A percentile compares a stretch with the other conserved stretches of the same genome.
Conservation (phyloP, 1,284 basidiomycete genomes). For the Malassezia pachydermatis region DNA sequence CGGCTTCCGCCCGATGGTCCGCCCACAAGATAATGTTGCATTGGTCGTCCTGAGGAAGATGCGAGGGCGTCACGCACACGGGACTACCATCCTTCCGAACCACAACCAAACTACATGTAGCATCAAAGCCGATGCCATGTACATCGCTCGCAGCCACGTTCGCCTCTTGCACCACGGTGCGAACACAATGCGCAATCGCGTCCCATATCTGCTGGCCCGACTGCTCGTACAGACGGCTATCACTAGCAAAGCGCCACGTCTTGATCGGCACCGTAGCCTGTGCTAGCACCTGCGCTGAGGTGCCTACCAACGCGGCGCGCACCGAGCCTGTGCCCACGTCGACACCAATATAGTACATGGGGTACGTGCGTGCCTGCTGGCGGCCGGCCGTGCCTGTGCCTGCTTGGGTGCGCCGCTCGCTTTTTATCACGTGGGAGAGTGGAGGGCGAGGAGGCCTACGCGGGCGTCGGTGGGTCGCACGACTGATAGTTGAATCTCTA, state of each 20-base stretch:
- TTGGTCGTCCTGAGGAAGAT: conserved; percentile 23
- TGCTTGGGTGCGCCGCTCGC: too few species aligned
- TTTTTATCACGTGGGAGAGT: neutral
- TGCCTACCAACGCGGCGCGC: conserved; percentile 69
- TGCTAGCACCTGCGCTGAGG: conserved; percentile 66
- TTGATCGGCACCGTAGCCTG: conserved; percentile 66
- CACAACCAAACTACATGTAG: conserved; percentile 90
- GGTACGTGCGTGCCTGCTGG: neutral
- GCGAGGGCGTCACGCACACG: conserved; percentile 66
- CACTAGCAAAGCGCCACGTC: conserved; percentile 71
- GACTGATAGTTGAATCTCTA: too few species aligned
- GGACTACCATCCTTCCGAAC: conserved; percentile 61
- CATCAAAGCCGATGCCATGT: conserved; percentile 89
- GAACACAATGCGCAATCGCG: conserved; percentile 63
- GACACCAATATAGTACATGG: conserved; percentile 54
- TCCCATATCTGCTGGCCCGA: conserved; percentile 64
- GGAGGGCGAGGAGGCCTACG: too few species aligned
- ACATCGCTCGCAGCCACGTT: conserved; percentile 59
- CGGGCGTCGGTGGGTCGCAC: too few species aligned
- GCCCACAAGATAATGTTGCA: conserved; percentile 45
- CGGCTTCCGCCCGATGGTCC: conserved; percentile 83
- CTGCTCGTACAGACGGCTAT: conserved; percentile 91
- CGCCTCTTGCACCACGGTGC: conserved; percentile 59
- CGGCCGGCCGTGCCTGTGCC: neutral
- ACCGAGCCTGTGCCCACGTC: conserved; percentile 84